A percentile compares a stretch with the other conserved stretches of the same genome.
Evolutionary conservation across 2,329 filamentous ascomycete species (phyloP).

Genomic region (Penicillium olsonii): DNA sequence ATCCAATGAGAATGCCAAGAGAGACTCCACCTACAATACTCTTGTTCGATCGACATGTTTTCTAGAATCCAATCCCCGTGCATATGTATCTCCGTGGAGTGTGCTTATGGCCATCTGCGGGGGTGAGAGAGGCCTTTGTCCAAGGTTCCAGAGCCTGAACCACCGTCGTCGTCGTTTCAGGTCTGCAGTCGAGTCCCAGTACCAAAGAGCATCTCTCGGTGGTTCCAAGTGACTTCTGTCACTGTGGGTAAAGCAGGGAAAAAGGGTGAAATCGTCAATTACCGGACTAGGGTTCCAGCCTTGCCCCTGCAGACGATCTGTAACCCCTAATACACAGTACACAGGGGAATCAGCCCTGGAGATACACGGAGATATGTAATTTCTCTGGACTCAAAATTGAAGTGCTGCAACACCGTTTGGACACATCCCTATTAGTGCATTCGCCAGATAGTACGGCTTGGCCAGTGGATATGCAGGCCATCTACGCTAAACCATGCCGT

Average conservation of each 20-base stretch:
- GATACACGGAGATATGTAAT: neutral
- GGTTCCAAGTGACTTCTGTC: neutral
- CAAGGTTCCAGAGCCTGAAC: neutral
- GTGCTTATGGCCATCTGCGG: neutral
- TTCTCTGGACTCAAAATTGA: neutral
- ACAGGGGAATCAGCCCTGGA: neutral
- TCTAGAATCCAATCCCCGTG: neutral
- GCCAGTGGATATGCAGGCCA: neutral
- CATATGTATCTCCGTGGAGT: neutral
- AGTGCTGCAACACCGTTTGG: neutral
- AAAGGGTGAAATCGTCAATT: neutral
- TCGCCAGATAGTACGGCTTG: neutral
- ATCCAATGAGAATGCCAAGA: slow-evolving; percentile 10
- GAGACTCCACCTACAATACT: slow-evolving; percentile 2
- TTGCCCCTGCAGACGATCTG: slow-evolving; percentile 6
- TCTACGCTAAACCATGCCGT: neutral
- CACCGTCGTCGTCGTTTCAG: neutral
- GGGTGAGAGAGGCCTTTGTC: neutral
- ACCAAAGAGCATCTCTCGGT: neutral
- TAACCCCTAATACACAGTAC: neutral
- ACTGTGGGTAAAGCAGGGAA: neutral
- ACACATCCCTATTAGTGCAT: neutral
- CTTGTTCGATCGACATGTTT: slow-evolving; percentile 9
- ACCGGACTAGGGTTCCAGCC: slow-evolving; percentile 5
- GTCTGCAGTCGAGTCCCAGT: too few relatives aligned